A percentile compares a stretch with the other conserved stretches of the same genome.
Conservation (phyloP, 345 rosid species). For the Clausena lansium region DNA sequence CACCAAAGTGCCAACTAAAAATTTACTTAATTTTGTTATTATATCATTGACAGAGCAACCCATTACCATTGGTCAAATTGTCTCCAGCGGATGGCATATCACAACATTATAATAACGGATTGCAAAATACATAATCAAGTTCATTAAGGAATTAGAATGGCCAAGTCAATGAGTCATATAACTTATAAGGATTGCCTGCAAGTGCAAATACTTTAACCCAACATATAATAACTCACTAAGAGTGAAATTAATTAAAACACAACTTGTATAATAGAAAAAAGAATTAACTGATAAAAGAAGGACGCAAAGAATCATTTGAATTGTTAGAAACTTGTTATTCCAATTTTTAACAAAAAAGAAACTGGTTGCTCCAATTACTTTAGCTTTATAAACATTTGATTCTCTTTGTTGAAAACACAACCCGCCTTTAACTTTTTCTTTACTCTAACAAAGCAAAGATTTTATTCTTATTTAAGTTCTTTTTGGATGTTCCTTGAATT, state of each 20-base stretch:
- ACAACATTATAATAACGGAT: not conserved
- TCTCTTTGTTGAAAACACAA: conserved; percentile 8
- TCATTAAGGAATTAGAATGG: not conserved
- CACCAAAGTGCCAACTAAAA: not conserved
- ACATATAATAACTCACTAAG: not conserved
- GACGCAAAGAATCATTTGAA: not conserved
- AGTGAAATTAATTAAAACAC: not conserved
- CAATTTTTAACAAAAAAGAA: not conserved
- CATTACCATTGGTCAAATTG: not conserved
- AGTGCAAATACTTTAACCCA: not conserved
- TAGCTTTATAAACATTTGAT: conserved; percentile 6
- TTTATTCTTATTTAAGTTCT: conserved; percentile 13
- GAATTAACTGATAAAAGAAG: not conserved
- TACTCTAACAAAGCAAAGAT: conserved; percentile 10
- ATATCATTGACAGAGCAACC: not conserved
- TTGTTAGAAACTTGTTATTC: not conserved
- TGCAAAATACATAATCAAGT: not conserved
- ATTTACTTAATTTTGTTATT: not conserved
- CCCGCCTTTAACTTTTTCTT: conserved; percentile 13
- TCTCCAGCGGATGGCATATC: not conserved
- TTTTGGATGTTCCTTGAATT: not conserved
- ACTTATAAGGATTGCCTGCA: not conserved
- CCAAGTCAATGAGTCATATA: not conserved
- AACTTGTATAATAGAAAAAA: not conserved
- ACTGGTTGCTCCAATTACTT: not conserved